Evolutionary conservation across 805 yeast genomes (phyloP), one percentile per base, ranked within the genome.

Genomic region (Pichia gijzeniarum): DNA sequence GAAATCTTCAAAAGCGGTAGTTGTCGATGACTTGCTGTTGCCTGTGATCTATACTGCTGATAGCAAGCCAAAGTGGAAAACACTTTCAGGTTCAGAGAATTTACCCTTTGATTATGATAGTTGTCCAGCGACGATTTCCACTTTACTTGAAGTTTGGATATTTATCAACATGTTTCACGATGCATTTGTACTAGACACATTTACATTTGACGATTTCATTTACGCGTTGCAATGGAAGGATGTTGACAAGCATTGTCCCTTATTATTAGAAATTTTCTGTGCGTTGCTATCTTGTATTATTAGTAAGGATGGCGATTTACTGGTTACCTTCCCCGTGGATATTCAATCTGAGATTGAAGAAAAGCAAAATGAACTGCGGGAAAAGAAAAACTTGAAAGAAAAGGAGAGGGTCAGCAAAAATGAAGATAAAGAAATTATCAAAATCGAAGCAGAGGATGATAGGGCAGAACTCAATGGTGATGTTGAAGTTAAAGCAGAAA

Each of bases 151-250:
- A 54, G 61, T 74, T 3, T 88, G 95, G 95, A 68, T 77, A 1
- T 88, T 87, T 55, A 61, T 86, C 25, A 85, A 85, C 59, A 72
- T 85, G 41, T 87, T 80, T 60, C 77, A 79, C 53, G 72, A 72
- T 31, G 78, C 87, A 1, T 65, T 87, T 28, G 58, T 73, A 5
- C 63, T 88, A n/a, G 88, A 82, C 55, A 74, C 83, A 0, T 81
- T 85, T 54, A 81, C 91, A 0, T 85, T 84, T 65, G 96, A 87
- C 63, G 95, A 83, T 53, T 85, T 77, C 55, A 58, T 82, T 7
- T 76, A 77, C 44, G 80, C 78, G 10, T 59, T 82, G 64, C 65
- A 68, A 33, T 68, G 80, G 74, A 66, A 67, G 25, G 68, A 69
- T 32, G 62, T 65, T 2, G 62, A 64, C 4, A 70, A 72, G 2